Evolutionary conservation across 192 early-diverging fungal genomes (phyloP), one percentile per base, ranked within the genome.

Genomic region (Coemansia sp.): DNA sequence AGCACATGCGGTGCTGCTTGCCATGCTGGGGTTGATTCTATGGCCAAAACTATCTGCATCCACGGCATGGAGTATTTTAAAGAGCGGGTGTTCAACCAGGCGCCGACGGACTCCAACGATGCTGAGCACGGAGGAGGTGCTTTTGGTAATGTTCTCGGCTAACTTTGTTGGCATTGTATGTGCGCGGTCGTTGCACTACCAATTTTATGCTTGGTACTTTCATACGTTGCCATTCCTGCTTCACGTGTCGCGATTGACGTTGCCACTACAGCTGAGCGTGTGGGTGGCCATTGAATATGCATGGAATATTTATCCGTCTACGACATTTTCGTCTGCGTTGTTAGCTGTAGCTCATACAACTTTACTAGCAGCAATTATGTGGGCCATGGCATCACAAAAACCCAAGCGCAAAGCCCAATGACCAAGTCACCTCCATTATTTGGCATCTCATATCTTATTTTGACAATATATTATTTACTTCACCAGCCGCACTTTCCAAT

Each of bases 191-290:
- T 79, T 99, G 62, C 97, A 99, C 72, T 97, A 97, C 72, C 95
- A 98, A 85, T 99, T 99, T 73, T 99, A 94, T 70, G 84, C 92
- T 0, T 99, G 97, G 97, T 99, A 97, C 75, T 91, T 81, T 40
- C 90, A 93, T 76, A 86, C 89, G 38, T 44, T 98, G 36, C 97
- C 97, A 12, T 92, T 91, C 59, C 70, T 99, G 9, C 69, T 95
- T 13, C 91, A 88, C 83, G 34, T 62, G 10, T 62, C 71, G 15
- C 48, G 34, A 15, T 51, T 77, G 40, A 58, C 64, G 5, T 4
- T 64, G 29, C 38, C 9, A 9, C 32, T 12, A 6, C 59, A 58
- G 63, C 34, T 50, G 32, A 65, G 56, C 2, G 45, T 70, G 24
- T 83, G 80, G 80, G 5, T 71, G 44, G 65, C 62, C 5, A 86